Base-by-base conservation (phyloP, 192 early-diverging fungal species). In the Martensiomyces pterosporus region DNA sequence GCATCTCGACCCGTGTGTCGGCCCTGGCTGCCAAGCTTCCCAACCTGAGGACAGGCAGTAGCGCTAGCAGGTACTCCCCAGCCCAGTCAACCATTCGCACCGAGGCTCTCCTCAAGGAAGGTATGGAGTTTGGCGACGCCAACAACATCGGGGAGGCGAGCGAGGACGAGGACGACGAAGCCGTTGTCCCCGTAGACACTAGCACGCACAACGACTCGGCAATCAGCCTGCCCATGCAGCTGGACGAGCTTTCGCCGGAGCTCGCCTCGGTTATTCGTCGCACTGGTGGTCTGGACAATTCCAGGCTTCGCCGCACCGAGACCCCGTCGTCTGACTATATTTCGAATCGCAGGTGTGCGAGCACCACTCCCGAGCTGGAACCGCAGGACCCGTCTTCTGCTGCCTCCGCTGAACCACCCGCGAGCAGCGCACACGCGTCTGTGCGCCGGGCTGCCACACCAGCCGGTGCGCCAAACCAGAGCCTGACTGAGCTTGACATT, bases 31-130 rank as follows among this genome's bases (percentile, higher is more conserved):
- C 58, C 5, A 74, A 74, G 51, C n/a, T n/a, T n/a, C 48, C 51
- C 4, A 54, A 18, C 36, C 22, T 36, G 18, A 36, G 41, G 34
- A 54, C 59, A 1, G 43, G 58, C 4, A 59, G 59, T 2, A 67
- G 63, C 43, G 55, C 37, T 10, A 43, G 40, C 51, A 62, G 59
- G 59, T 10, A 65, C 25, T 66, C 58, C n/a, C 59, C 51, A 16
- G 57, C 70, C 33, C 57, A 73, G 16, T 66, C 70, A 9, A 74
- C 70, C 9, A 63, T 74, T 23, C 70, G 63, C 29, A 67, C 70
- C 0, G 70, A 74, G 13, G 29, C 52, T 9, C 52, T 74, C 32
- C 16, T 74, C 44, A 66, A 58, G 35, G 55, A 65, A 24, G 70
- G 70, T 10, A 50, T 66, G 17, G 47, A 74, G 55, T 74, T 55